These are phyloP conservation scores for Hyphodiscus hymeniophilus DNA, from an alignment of 495 filamentous ascomycete species.

Conservation along the genomic window DNA sequence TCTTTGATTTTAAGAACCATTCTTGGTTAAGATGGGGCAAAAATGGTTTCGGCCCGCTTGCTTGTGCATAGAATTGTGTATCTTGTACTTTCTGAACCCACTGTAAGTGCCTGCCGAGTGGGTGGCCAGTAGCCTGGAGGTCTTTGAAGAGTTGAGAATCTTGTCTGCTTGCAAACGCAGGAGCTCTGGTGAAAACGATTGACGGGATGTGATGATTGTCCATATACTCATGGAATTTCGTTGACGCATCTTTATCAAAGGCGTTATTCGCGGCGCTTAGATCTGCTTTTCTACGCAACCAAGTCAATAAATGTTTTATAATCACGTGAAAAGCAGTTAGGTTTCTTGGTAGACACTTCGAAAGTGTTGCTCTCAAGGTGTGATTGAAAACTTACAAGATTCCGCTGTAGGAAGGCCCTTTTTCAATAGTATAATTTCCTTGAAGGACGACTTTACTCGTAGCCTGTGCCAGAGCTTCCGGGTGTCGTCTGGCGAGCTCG, in stretches of 20 bases:
- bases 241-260: constrained; percentile 7
- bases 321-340: too few species aligned
- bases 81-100: constrained; percentile 13
- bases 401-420: not conserved
- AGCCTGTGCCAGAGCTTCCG: too few species aligned
- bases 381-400: too few species aligned
- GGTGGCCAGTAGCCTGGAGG: constrained; percentile 7
- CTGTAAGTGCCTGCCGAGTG: constrained; percentile 14
- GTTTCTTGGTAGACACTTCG: too few species aligned
- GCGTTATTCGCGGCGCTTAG: constrained; percentile 14
- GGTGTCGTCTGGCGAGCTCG: not conserved
- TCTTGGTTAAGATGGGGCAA: constrained; percentile 9
- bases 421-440: constrained; percentile 12
- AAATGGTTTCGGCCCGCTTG: constrained; percentile 2
- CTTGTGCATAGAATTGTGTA: constrained; percentile 9
- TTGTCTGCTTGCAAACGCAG: constrained; percentile 6
- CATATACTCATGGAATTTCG: constrained; percentile 9
- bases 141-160: constrained; percentile 8
- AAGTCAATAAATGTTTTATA: too few species aligned
- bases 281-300: constrained; percentile 1
- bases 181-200: constrained; percentile 14
- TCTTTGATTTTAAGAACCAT: constrained; percentile 16
- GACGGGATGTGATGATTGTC: constrained; percentile 12
- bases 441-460: constrained; percentile 8
- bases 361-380: too few species aligned